These are phyloP conservation scores for Exophiala xenobiotica DNA, from an alignment of 2,329 filamentous ascomycete species.

Conservation along the genomic window DNA sequence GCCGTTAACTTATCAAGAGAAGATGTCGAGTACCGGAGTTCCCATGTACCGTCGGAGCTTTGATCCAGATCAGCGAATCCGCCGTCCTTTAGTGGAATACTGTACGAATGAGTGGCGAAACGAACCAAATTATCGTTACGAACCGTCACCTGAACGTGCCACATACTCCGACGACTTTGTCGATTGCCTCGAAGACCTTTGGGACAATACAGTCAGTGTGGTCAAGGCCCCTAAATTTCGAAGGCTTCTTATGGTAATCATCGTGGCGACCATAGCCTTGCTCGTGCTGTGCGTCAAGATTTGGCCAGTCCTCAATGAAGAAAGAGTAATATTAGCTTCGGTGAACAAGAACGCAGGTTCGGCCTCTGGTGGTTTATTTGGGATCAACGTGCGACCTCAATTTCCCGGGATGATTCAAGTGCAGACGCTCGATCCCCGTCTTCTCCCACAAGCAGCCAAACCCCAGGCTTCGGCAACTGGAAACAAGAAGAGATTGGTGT, in stretches of 20 bases:
- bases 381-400: slow-evolving; percentile 47
- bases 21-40: background rate
- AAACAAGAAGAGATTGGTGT: slow-evolving; percentile 62
- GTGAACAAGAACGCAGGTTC: slow-evolving; percentile 33
- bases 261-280: slow-evolving; percentile 7
- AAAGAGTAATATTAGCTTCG: slow-evolving; percentile 31
- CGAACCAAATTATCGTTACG: slow-evolving; percentile 26
- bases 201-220: slow-evolving; percentile 32
- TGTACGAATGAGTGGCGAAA: slow-evolving; percentile 42
- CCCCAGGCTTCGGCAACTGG: slow-evolving; percentile 33
- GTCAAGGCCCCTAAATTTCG: slow-evolving; percentile 43
- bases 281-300: slow-evolving; percentile 21
- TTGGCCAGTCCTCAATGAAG: slow-evolving; percentile 18
- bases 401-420: slow-evolving; percentile 54
- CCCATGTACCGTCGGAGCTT: background rate
- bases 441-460: slow-evolving; percentile 42
- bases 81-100: slow-evolving; percentile 39
- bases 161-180: slow-evolving; percentile 32
- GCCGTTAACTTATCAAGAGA: too few relatives aligned
- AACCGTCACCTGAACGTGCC: slow-evolving; percentile 28
- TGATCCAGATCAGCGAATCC: slow-evolving; percentile 1
- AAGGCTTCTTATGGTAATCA: slow-evolving; percentile 26
- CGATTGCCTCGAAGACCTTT: slow-evolving; percentile 26
- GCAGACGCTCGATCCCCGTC: slow-evolving; percentile 47
- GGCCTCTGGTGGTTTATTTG: slow-evolving; percentile 42